Percentiles rank a stretch among this genome's conserved stretches.
Evolutionary conservation across 1,139 yeast genomes (phyloP).

Genomic region (Candida albicans): DNA sequence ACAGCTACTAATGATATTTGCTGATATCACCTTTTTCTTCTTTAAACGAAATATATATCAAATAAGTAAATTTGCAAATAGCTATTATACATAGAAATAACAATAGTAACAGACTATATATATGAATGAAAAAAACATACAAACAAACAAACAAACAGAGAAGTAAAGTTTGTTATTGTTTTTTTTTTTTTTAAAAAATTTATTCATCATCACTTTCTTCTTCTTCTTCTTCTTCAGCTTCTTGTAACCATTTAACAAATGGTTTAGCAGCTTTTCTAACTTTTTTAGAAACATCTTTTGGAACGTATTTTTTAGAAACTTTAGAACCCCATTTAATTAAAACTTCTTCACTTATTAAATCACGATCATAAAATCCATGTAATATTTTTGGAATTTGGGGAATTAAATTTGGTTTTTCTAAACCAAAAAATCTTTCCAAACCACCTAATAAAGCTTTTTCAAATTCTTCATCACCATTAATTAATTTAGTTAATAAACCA

Average conservation of each 20-base stretch:
- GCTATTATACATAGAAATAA: background rate
- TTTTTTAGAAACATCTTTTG: constrained; percentile 88
- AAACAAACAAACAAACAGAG: background rate
- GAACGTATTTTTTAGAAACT: constrained; percentile 89
- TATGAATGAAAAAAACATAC: background rate
- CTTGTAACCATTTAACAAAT: constrained; percentile 89
- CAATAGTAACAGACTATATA: no score
- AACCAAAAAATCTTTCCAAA: constrained; percentile 87
- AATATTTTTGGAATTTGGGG: constrained; percentile 77
- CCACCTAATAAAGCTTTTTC: constrained; percentile 95
- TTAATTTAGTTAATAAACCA: constrained; percentile 78
- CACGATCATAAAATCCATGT: constrained; percentile 78
- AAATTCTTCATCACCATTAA: constrained; percentile 59
- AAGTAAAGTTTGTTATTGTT: background rate
- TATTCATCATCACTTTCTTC: constrained; percentile 57
- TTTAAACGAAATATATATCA: no score
- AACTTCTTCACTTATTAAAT: constrained; percentile 79
- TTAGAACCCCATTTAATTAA: constrained; percentile 85
- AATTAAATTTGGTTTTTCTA: constrained; percentile 75
- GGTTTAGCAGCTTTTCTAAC: constrained; percentile 97
- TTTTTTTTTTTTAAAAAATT: background rate
- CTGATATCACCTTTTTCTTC: no score
- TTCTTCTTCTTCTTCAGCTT: constrained; percentile 73
- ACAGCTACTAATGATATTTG: no score
- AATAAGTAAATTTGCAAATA: background rate